These are phyloP conservation scores for Euclidium syriacum DNA, from an alignment of 345 rosid species.

Conservation along the genomic window DNA sequence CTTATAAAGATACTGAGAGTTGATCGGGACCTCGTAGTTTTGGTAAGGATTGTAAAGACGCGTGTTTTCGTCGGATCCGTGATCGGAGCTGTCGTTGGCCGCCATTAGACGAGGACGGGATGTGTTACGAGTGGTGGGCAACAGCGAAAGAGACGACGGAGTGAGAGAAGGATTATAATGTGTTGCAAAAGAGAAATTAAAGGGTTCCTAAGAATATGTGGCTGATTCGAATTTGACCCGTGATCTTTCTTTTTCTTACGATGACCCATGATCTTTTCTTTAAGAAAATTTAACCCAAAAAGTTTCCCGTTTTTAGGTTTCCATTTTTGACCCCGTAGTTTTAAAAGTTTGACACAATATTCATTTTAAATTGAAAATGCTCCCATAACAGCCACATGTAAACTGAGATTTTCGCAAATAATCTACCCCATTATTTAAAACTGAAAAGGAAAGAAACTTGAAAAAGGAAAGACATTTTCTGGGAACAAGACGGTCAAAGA, in stretches of 20 bases:
- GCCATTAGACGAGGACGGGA: background rate
- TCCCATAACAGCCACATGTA: background rate
- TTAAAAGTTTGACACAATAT: background rate
- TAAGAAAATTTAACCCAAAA: background rate
- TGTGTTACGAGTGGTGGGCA: background rate
- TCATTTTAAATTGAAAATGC: background rate
- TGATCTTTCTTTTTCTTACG: background rate
- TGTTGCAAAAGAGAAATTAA: too few species aligned
- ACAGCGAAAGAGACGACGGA: background rate
- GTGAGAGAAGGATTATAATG: too few species aligned
- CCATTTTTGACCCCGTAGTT: background rate
- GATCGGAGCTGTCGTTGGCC: slow-evolving; percentile 37
- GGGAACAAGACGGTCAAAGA: slow-evolving; percentile 1
- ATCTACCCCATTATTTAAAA: too few species aligned
- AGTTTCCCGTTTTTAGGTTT: background rate
- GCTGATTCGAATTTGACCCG: slow-evolving; percentile 16
- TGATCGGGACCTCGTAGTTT: slow-evolving; percentile 38
- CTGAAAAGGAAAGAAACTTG: background rate
- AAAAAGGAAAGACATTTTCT: background rate
- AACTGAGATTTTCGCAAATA: background rate
- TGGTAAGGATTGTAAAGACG: slow-evolving; percentile 81
- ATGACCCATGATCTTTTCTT: slow-evolving; percentile 9
- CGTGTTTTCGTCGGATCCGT: slow-evolving; percentile 24
- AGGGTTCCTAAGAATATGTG: too few species aligned
- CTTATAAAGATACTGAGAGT: slow-evolving; percentile 44